phyloP scores from a whole-genome alignment of 225 moss, liverwort and hornwort species.

The Sphagnum tenellum region DNA sequence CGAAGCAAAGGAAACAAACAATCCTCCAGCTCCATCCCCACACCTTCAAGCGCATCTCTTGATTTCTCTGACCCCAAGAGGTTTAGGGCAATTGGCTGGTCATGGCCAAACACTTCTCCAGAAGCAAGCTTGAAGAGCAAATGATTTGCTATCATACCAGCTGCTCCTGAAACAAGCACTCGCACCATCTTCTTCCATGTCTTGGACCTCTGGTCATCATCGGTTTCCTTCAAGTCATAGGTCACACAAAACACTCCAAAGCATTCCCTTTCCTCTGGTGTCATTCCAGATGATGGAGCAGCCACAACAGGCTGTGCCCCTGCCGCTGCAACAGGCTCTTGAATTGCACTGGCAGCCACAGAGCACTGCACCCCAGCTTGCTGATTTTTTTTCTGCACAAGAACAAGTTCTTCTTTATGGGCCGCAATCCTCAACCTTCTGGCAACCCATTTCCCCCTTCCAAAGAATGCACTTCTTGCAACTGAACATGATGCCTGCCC shows the following conservation, averaged over 20 bases:
- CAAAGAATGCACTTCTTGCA: too few relatives aligned
- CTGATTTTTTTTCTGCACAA: too few relatives aligned
- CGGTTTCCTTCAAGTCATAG: slow-evolving; percentile 74
- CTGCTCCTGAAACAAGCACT: slow-evolving; percentile 89
- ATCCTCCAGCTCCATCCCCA: slow-evolving; percentile 96
- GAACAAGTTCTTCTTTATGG: too few relatives aligned
- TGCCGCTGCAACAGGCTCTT: too few relatives aligned
- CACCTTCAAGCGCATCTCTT: slow-evolving; percentile 84
- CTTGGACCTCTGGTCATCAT: slow-evolving; percentile 55
- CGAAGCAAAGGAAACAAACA: slow-evolving; percentile 75
- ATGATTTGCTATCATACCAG: slow-evolving; percentile 90
- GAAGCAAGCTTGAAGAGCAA: slow-evolving; percentile 95
- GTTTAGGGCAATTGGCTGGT: slow-evolving; percentile 85
- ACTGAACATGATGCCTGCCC: too few relatives aligned
- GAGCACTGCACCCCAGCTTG: too few relatives aligned
- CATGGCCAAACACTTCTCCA: slow-evolving; percentile 91
- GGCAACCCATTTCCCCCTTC: too few relatives aligned
- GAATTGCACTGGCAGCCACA: too few relatives aligned
- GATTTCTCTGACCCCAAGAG: slow-evolving; percentile 76
- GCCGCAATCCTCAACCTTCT: too few relatives aligned
- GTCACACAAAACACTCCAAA: slow-evolving; percentile 92
- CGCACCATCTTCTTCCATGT: slow-evolving; percentile 96
- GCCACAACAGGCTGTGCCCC: too few relatives aligned
- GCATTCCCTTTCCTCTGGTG: slow-evolving; percentile 22
- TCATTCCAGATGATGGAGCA: too few relatives aligned